These are phyloP conservation scores for Cyclotella sp. DNA, from an alignment of 108 stramenopile species.

Conservation along the genomic window DNA sequence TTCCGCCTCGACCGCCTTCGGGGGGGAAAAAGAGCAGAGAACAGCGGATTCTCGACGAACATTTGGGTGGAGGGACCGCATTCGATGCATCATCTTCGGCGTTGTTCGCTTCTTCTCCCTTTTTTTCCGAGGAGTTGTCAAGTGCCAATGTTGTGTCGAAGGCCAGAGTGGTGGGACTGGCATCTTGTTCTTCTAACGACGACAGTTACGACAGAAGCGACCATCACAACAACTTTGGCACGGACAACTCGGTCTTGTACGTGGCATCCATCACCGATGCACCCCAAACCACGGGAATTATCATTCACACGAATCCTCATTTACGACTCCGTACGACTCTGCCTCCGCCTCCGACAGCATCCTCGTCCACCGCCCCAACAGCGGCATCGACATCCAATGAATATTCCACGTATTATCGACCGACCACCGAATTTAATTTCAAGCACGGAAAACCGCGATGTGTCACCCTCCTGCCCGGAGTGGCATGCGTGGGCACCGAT, in stretches of 20 bases:
- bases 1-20: background rate
- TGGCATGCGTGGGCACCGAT: slow-evolving; percentile 85
- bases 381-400: background rate
- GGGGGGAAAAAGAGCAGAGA: slow-evolving; percentile 24
- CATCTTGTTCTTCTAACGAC: slow-evolving; percentile 4
- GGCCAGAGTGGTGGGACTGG: slow-evolving; percentile 45
- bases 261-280: slow-evolving; percentile 53
- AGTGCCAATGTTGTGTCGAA: background rate
- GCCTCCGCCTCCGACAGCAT: slow-evolving; percentile 41
- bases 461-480: slow-evolving; percentile 72
- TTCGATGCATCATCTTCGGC: slow-evolving; percentile 9
- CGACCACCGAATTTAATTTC: slow-evolving; percentile 55
- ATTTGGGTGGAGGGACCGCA: slow-evolving; percentile 25
- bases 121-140: slow-evolving; percentile 2
- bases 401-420: slow-evolving; percentile 38
- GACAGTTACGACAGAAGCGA: background rate
- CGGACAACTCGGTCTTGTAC: slow-evolving; percentile 21
- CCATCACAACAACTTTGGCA: slow-evolving; percentile 22
- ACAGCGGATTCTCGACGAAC: slow-evolving; percentile 51
- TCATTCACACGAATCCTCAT: slow-evolving; percentile 55
- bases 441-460: slow-evolving; percentile 61
- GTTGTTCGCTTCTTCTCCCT: slow-evolving; percentile 49
- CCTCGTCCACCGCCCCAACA: background rate
- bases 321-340: slow-evolving; percentile 41
- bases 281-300: slow-evolving; percentile 35